Conservation (phyloP, 331 rosid genomes). For the Quercus phellos region DNA sequence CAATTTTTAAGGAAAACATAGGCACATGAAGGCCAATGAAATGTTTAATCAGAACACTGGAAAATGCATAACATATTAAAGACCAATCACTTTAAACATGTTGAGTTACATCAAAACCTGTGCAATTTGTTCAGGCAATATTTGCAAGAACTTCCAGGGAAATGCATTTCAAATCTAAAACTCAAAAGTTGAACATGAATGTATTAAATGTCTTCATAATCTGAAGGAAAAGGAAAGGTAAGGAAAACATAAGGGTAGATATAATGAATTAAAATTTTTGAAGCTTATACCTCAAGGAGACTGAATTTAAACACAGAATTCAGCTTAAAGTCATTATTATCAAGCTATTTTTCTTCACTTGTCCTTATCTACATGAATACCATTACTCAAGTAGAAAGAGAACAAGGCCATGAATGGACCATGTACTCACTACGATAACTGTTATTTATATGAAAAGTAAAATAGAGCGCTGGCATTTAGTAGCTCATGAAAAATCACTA, state of each 20-base stretch:
- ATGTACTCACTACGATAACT: neutral
- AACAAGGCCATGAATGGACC: neutral
- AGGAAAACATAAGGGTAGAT: neutral
- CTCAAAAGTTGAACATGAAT: neutral
- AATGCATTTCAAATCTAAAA: neutral
- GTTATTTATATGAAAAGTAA: neutral
- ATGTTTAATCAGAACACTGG: neutral
- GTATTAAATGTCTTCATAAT: neutral
- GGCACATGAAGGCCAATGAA: neutral
- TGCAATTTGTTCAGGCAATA: neutral
- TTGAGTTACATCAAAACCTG: neutral
- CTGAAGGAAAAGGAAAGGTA: neutral
- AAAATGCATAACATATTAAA: neutral
- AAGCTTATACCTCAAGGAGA: neutral
- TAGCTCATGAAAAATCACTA: neutral
- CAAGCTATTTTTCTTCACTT: neutral
- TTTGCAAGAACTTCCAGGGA: neutral
- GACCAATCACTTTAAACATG: neutral
- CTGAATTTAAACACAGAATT: neutral
- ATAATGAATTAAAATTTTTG: neutral
- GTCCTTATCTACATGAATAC: neutral
- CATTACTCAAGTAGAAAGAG: neutral
- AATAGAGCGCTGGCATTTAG: neutral
- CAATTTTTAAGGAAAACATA: neutral
- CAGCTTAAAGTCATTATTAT: neutral